Base-by-base conservation (phyloP, 768 basidiomycete species). In the Sutorius australiensis region DNA sequence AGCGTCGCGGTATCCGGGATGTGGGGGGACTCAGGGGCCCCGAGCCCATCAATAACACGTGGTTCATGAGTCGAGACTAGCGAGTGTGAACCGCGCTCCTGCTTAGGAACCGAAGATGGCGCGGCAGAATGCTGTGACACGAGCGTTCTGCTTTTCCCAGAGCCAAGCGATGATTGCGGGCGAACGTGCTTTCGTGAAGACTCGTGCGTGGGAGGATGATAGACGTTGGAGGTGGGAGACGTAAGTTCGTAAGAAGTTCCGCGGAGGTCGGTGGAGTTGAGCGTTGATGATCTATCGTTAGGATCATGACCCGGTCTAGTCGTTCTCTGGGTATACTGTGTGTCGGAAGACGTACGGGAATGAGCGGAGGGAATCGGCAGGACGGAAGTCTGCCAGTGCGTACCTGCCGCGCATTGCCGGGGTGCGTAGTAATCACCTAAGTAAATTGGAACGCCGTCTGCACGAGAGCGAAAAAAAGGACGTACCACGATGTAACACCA, bases 401-500 rank as follows among this genome's bases (percentile, higher is more conserved):
- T 67, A 89, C 88, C 59, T 89, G 77, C 70, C 66, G 70, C 6
- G 89, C 89, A 60, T 77, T 75, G 14, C 89, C 89, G 36, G 89
- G 88, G 0, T 85, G 68, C 6, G 84, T 89, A 6, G 80, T 54
- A 8, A 87, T 69, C 37, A 84, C 78, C 88, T 90, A 59, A 3
- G 48, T 42, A 30, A n/a, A 46, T 46, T 27, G 19, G n/a, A 32
- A 32, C 12, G n/a, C 13, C 36, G 39, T n/a, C 28, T 9, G 31
- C 16, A 46, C 43, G 28, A 39, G 27, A 12, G 30, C 24, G 12
- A 28, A 32, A 42, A 44, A 49, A 27, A 37, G 19, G 36, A 27
- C 79, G 46, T 50, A 90, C 92, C 78, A 80, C 82, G 19, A 78
- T 50, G 70, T 95, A 95, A 13, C 84, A 79, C 92, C 92, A 93